A percentile compares a stretch with the other conserved stretches of the same genome.
These are phyloP conservation scores for Isatis lusitanica DNA, from an alignment of 441 rosid species.

Conservation along the genomic window DNA sequence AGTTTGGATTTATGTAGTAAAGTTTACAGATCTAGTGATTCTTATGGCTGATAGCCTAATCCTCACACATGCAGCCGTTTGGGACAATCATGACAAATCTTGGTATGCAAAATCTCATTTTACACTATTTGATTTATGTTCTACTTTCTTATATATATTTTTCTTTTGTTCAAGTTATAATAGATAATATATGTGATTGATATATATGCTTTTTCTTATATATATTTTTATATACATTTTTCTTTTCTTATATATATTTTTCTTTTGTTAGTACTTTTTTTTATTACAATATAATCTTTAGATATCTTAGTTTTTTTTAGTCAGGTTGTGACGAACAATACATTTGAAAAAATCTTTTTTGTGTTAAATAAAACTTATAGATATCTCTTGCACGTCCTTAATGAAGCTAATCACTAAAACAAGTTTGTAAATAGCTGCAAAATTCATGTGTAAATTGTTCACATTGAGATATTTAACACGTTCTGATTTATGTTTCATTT, in stretches of 20 bases:
- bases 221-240: no score
- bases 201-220: no score
- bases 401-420: neutral
- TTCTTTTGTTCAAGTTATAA: neutral
- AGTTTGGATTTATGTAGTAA: neutral
- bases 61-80: neutral
- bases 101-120: neutral
- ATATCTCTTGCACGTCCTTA: neutral
- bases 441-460: neutral
- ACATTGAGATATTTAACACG: constrained; percentile 27
- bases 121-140: neutral
- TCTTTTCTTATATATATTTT: no score
- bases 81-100: neutral
- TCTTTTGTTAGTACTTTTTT: no score
- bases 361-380: neutral
- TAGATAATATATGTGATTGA: neutral
- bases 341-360: neutral
- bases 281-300: neutral
- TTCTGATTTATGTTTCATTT: constrained; percentile 3
- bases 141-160: neutral
- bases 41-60: neutral
- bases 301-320: neutral
- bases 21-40: neutral
- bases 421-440: neutral
- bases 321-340: neutral